A percentile compares a stretch with the other conserved stretches of the same genome.
Evolutionary conservation across 805 yeast genomes (phyloP).

Genomic region (Metschnikowia koreensis): DNA sequence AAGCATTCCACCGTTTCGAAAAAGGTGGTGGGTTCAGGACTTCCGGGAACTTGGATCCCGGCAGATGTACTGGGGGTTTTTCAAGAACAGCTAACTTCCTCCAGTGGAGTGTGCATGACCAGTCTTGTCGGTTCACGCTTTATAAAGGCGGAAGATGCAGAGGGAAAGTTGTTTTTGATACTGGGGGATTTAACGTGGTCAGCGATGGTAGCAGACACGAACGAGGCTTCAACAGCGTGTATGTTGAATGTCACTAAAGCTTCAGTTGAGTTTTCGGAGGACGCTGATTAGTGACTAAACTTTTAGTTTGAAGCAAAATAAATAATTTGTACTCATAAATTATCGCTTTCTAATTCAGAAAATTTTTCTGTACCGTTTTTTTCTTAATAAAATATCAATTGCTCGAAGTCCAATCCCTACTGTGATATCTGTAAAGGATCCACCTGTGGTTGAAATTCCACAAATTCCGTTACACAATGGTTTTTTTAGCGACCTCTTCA

Average conservation of each 20-base stretch:
- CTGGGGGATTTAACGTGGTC: background rate
- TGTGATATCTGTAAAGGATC: no score
- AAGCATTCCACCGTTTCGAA: background rate
- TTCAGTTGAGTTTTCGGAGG: no score
- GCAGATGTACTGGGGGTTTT: background rate
- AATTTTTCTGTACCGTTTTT: no score
- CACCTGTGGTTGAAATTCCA: no score
- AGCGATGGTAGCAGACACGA: background rate
- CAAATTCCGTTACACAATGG: no score
- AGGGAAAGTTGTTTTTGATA: background rate
- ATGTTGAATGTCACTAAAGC: background rate
- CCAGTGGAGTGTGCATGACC: background rate
- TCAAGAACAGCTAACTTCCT: background rate
- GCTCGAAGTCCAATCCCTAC: no score
- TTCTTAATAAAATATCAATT: no score
- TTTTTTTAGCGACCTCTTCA: no score
- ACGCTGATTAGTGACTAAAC: no score
- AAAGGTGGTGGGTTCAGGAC: background rate
- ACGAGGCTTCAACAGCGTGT: background rate
- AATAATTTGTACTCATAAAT: no score
- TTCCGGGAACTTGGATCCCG: background rate
- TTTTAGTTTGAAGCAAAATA: no score
- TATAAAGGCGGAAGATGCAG: background rate
- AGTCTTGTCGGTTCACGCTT: background rate
- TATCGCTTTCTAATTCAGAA: no score